These are phyloP conservation scores for Hanseniaspora nectarophila DNA, from an alignment of 805 yeast genomes.

Conservation along the genomic window DNA sequence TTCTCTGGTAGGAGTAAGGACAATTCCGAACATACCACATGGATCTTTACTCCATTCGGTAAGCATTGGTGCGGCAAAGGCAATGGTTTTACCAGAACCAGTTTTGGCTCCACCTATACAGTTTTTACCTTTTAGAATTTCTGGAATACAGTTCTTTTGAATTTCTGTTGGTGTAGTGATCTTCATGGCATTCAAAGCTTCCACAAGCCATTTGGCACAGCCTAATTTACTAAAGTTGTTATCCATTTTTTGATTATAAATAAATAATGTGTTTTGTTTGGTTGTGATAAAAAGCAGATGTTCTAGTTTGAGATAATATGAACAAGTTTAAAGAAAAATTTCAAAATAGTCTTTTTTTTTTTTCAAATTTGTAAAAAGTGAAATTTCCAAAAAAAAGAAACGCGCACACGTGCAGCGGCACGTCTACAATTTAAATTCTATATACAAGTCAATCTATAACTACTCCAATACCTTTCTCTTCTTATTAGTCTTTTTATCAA, in stretches of 20 bases:
- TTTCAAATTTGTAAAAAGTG: not conserved
- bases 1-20: constrained; percentile 87
- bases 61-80: constrained; percentile 95
- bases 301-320: no score
- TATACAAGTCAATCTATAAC: not conserved
- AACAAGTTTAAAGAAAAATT: not conserved
- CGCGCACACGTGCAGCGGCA: not conserved
- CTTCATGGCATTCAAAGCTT: constrained; percentile 68
- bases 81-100: constrained; percentile 95
- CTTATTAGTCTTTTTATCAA: not conserved
- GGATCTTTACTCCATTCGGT: constrained; percentile 94
- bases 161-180: constrained; percentile 75
- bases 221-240: constrained; percentile 50
- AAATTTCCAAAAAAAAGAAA: not conserved
- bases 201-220: constrained; percentile 74
- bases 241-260: not conserved
- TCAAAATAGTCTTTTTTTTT: not conserved
- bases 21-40: constrained; percentile 76
- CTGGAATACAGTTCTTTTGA: constrained; percentile 81
- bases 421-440: not conserved
- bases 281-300: not conserved
- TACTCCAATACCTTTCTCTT: not conserved
- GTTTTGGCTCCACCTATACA: constrained; percentile 98
- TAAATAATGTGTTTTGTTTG: not conserved
- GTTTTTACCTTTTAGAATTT: constrained; percentile 62